A percentile compares a stretch with the other conserved stretches of the same genome.
phyloP scores from a whole-genome alignment of 1,139 yeast genomes.

The Meyerozyma sp. region DNA sequence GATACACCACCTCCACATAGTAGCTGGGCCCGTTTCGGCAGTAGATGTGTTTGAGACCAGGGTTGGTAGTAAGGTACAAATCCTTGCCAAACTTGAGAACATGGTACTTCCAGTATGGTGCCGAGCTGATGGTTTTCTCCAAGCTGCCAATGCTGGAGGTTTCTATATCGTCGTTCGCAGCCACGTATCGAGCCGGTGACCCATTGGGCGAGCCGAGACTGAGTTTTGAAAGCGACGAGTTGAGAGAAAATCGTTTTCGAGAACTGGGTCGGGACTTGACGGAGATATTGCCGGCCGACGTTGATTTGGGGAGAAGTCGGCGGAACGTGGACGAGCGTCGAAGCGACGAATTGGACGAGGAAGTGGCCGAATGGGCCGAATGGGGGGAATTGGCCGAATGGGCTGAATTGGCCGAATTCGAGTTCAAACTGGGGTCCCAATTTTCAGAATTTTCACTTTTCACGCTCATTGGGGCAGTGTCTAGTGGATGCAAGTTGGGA shows the following conservation, averaged over 20 bases:
- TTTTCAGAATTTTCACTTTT: too few species aligned
- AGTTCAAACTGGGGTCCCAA: too few species aligned
- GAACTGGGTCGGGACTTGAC: neutral
- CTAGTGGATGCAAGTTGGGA: neutral
- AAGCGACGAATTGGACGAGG: neutral
- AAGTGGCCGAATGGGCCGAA: neutral
- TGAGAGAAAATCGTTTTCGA: constrained; percentile 1
- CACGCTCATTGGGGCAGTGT: neutral
- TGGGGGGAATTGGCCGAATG: neutral
- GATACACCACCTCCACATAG: constrained; percentile 35
- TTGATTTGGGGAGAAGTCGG: neutral
- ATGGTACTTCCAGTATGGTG: constrained; percentile 59
- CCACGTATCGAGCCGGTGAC: neutral
- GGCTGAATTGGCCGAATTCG: too few species aligned
- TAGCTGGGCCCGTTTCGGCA: constrained; percentile 56
- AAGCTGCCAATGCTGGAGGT: neutral
- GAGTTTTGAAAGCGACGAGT: neutral
- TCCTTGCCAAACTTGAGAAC: constrained; percentile 43
- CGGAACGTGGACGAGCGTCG: neutral
- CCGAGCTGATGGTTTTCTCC: neutral
- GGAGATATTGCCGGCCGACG: neutral
- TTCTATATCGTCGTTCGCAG: neutral
- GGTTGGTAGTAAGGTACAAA: constrained; percentile 55
- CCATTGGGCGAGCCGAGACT: neutral
- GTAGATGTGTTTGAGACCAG: constrained; percentile 48